Percentiles rank a stretch among this genome's conserved stretches.
phyloP scores from a whole-genome alignment of 148 eudicot genomes.

The Silene conica region DNA sequence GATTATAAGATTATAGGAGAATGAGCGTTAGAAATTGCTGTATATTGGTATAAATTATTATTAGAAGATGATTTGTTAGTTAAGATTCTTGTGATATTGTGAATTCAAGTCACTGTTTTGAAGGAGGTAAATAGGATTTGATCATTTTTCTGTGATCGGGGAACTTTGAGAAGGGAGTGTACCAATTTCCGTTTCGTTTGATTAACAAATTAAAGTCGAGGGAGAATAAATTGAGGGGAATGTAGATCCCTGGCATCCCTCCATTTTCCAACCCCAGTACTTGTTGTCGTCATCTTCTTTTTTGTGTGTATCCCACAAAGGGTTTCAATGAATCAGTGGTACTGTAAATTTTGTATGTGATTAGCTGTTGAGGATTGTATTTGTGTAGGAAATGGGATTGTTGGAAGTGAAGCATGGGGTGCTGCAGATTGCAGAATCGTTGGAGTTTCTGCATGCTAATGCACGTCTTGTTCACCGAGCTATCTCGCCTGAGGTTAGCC shows the following conservation, averaged over 20 bases:
- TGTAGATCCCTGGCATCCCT: background rate
- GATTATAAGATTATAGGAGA: background rate
- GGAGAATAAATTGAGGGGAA: background rate
- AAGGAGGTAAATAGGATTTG: conserved; percentile 1
- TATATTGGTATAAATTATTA: background rate
- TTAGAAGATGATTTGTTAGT: background rate
- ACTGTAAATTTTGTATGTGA: background rate
- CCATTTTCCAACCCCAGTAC: background rate
- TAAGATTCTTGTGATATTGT: conserved; percentile 4
- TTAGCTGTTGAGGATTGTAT: background rate
- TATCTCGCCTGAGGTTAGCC: conserved; percentile 80
- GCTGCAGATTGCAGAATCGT: conserved; percentile 87
- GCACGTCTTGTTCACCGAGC: conserved; percentile 85
- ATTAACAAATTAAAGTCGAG: background rate
- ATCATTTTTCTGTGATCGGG: background rate
- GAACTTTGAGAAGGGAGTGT: background rate
- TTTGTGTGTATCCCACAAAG: background rate
- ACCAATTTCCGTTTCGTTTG: background rate
- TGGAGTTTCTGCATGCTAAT: conserved; percentile 91
- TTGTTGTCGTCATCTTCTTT: background rate
- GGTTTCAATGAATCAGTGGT: background rate
- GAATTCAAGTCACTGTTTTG: background rate
- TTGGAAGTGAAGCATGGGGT: conserved; percentile 96
- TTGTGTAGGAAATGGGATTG: conserved; percentile 83
- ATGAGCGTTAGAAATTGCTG: background rate